Conservation (phyloP, 176 grass and related monocot species). For the Oryza nivara region DNA sequence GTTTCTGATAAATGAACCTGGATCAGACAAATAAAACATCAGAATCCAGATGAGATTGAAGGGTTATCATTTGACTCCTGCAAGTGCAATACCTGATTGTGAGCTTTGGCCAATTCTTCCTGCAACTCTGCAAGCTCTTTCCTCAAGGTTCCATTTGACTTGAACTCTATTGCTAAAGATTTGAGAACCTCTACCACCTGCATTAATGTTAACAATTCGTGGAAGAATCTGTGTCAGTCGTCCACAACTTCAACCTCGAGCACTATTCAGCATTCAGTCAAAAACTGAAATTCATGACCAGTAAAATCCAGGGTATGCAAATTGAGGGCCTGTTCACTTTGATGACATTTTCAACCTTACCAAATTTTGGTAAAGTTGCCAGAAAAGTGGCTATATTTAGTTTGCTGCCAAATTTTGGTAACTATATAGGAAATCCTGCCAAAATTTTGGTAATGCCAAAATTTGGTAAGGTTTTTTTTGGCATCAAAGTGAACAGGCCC, state of each 20-base stretch:
- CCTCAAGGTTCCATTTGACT: slow-evolving; percentile 87
- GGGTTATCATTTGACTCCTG: neutral
- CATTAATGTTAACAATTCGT: slow-evolving; percentile 13
- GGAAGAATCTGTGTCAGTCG: neutral
- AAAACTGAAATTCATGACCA: neutral
- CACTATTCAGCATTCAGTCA: neutral
- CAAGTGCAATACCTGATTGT: slow-evolving; percentile 63
- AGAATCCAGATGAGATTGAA: neutral
- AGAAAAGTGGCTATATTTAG: no score
- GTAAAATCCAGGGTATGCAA: neutral
- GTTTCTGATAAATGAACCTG: slow-evolving; percentile 85
- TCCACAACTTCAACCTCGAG: neutral
- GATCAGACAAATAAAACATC: neutral
- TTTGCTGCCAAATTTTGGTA: no score
- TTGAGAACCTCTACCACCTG: slow-evolving; percentile 95
- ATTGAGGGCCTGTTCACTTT: neutral
- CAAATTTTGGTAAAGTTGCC: no score
- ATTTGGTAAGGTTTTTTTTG: no score
- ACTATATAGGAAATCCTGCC: no score
- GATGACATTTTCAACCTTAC: no score
- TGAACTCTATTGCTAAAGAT: slow-evolving; percentile 83
- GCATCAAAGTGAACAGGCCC: no score
- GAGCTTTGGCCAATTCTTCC: slow-evolving; percentile 65
- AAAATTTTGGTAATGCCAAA: no score
- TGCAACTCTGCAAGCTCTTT: slow-evolving; percentile 85